These are phyloP conservation scores for Annona squamosa DNA, from an alignment of 164 flowering plant species.

Conservation along the genomic window DNA sequence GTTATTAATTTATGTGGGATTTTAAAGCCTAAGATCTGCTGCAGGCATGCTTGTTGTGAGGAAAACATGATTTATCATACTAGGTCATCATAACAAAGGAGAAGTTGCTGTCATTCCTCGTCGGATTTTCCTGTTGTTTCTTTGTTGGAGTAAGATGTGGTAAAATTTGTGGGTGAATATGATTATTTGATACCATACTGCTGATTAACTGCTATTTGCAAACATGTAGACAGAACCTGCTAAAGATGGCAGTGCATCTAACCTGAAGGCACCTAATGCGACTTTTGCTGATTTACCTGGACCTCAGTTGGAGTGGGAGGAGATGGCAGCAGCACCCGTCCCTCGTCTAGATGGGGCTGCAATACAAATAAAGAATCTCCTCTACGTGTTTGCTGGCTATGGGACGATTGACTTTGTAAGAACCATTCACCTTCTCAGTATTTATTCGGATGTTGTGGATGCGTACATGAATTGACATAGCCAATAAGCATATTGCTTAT, in stretches of 20 bases:
- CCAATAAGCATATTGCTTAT: no score
- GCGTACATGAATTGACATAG: background rate
- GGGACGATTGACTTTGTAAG: constrained; percentile 70
- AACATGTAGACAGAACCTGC: constrained; percentile 14
- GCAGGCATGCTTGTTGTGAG: no score
- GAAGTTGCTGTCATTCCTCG: background rate
- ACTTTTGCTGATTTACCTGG: constrained; percentile 81
- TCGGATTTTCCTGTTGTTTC: background rate
- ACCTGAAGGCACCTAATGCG: constrained; percentile 15
- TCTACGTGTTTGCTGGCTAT: constrained; percentile 83
- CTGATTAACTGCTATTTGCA: background rate
- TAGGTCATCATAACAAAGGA: no score
- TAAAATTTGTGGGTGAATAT: background rate
- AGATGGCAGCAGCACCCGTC: constrained; percentile 73
- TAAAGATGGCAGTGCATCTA: constrained; percentile 2
- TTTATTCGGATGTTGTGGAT: background rate
- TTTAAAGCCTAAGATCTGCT: no score
- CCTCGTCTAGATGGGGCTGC: constrained; percentile 87
- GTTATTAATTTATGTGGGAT: no score
- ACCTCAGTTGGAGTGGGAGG: constrained; percentile 70
- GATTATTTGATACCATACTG: background rate
- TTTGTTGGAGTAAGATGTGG: background rate
- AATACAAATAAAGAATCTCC: constrained; percentile 63
- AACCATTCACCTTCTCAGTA: constrained; percentile 1
- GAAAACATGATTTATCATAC: no score